Evolutionary conservation across 1,284 basidiomycete genomes (phyloP), one percentile per base, ranked within the genome.

Genomic region (Psilocybe mexicana): DNA sequence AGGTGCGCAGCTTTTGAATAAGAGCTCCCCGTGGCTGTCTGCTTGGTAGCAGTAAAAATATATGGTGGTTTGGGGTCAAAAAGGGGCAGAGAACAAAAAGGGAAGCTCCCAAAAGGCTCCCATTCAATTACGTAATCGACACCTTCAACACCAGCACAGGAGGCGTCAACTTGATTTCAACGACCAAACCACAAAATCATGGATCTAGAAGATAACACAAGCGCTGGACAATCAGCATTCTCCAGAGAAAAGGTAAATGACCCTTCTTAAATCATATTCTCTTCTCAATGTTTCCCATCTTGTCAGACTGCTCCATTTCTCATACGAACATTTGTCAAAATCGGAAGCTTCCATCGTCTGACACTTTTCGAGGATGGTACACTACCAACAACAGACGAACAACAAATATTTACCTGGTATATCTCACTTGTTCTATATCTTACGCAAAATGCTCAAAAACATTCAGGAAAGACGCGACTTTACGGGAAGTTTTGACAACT

Each of bases 271-370:
- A 11, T 18, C 3, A 36, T 49, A 33, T 33, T 8, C 11, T n/a
- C 23, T 24, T 4, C 11, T 26, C n/a, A 42, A 43, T 23, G 40
- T 26, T 33, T 47, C 6, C 38, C 4, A 6, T 11, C 3, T 35
- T 23, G 7, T 5, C 35, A 92, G 89, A 89, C 85, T 7, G 79
- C 86, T 0, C 90, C 90, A 5, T 92, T 92, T 70, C 81, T 92
- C 57, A 83, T 92, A 35, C 80, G 90, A 55, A 79, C 89, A n/a
- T 92, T 92, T 71, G 79, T 92, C 58, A 91, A 91, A 80, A 82
- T 90, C 42, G 88, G 88, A 11, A 75, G 81, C 33, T 91, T 90
- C 69, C 90, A 92, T 68, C 79, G 86, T 47, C 72, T 89, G 38
- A 72, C 76, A 1, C 74, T 89, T 57, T 92, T 92, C 63, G 88